These are phyloP conservation scores for Didymella exigua DNA, from an alignment of 2,329 filamentous ascomycete genomes.

Conservation along the genomic window DNA sequence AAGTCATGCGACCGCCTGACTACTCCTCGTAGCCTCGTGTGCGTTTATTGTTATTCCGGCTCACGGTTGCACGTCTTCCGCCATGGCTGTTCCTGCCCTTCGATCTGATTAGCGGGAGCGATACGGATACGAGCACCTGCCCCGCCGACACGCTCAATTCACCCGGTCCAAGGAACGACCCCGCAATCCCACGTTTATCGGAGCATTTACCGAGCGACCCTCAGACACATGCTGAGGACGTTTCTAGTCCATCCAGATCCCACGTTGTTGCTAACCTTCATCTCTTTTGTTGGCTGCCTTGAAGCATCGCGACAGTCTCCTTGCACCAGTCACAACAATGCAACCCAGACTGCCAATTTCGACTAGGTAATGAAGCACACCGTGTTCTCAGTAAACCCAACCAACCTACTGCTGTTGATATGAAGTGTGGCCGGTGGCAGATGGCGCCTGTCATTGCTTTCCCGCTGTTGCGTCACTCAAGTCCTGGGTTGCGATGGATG, in stretches of 20 bases:
- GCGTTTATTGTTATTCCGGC: not conserved
- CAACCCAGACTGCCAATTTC: not conserved
- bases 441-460: not conserved
- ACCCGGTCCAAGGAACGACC: constrained; percentile 8
- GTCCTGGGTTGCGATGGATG: not conserved
- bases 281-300: not conserved
- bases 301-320: not conserved
- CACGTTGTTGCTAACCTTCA: constrained; percentile 7
- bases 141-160: constrained; percentile 8
- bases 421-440: constrained; percentile 3
- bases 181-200: constrained; percentile 16
- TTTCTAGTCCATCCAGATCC: constrained; percentile 9
- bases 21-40: not conserved
- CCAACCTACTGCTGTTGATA: constrained; percentile 8
- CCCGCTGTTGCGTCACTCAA: constrained; percentile 7
- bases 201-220: constrained; percentile 9
- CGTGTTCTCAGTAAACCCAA: constrained; percentile 14
- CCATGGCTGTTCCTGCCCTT: not conserved
- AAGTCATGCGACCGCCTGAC: constrained; percentile 5
- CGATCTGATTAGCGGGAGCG: constrained; percentile 2
- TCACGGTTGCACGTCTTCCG: not conserved
- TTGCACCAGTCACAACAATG: not conserved
- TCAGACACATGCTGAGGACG: constrained; percentile 9
- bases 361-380: constrained; percentile 9
- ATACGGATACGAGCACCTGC: constrained; percentile 8